Evolutionary conservation across 306 rosid species (phyloP).

Genomic region (Fragaria ananassa): DNA sequence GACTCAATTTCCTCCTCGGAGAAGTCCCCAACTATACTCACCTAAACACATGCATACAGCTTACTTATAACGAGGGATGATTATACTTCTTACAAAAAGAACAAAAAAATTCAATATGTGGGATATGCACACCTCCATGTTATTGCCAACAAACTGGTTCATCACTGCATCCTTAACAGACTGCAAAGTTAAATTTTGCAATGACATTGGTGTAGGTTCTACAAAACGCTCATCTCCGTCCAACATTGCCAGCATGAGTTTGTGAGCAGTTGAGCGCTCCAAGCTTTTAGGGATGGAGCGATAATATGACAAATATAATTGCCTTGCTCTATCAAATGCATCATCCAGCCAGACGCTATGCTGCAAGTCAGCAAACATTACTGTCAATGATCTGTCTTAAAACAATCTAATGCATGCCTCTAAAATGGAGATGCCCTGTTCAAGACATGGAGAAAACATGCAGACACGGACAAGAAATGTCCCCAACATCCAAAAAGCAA

Average conservation of each 20-base stretch:
- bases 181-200: slow-evolving; percentile 81
- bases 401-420: background rate
- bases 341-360: slow-evolving; percentile 98
- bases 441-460: background rate
- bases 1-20: slow-evolving; percentile 85
- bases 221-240: slow-evolving; percentile 92
- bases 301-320: slow-evolving; percentile 84
- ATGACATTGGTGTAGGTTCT: slow-evolving; percentile 88
- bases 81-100: background rate
- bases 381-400: background rate
- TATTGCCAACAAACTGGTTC: slow-evolving; percentile 85
- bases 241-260: slow-evolving; percentile 97
- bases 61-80: slow-evolving; percentile 11
- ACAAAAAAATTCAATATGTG: background rate
- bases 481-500: background rate
- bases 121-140: slow-evolving; percentile 79
- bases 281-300: slow-evolving; percentile 97
- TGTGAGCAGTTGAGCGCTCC: slow-evolving; percentile 99
- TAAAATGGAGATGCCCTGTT: background rate
- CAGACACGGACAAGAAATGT: background rate
- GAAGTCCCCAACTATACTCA: slow-evolving; percentile 89
- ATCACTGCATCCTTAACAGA: slow-evolving; percentile 86
- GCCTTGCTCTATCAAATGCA: slow-evolving; percentile 95
- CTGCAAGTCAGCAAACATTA: slow-evolving; percentile 50
- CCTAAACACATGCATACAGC: slow-evolving; percentile 40